These are phyloP conservation scores for Boletus tomentosulus DNA, from an alignment of 768 basidiomycete species.

Conservation along the genomic window DNA sequence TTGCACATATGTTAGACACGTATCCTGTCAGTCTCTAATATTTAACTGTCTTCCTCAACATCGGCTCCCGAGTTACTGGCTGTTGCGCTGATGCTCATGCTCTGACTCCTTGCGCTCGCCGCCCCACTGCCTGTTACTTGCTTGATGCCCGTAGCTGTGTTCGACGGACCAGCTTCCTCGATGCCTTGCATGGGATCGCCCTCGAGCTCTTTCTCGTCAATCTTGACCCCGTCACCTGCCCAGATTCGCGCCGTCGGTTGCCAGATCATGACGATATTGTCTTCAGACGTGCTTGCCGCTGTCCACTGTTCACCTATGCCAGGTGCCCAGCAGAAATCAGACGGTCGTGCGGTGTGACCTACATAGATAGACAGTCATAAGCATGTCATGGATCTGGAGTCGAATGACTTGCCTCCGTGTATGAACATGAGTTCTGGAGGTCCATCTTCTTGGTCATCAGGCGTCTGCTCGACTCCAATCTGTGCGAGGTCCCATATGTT, in stretches of 20 bases:
- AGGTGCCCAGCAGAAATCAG: constrained; percentile 96
- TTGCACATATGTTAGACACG: constrained; percentile 9
- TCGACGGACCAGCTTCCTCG: constrained; percentile 38
- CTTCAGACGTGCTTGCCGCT: constrained; percentile 84
- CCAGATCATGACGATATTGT: constrained; percentile 98
- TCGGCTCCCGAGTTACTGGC: constrained; percentile 50
- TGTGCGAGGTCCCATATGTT: constrained; percentile 92
- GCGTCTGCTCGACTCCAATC: constrained; percentile 94
- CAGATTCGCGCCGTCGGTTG: constrained; percentile 93
- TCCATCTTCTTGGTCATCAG: constrained; percentile 97
- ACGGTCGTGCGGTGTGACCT: constrained; percentile 87
- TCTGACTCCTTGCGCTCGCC: constrained; percentile 49
- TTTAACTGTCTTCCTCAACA: constrained; percentile 32
- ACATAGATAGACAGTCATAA: not conserved
- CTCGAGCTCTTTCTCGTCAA: constrained; percentile 85
- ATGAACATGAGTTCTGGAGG: constrained; percentile 95
- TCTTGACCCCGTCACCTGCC: constrained; percentile 83
- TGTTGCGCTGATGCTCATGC: constrained; percentile 56
- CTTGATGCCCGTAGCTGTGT: constrained; percentile 13
- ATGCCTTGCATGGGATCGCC: constrained; percentile 74
- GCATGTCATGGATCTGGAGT: not conserved
- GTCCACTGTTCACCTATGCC: constrained; percentile 81
- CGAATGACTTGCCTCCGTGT: constrained; percentile 70
- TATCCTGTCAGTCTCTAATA: constrained; percentile 4
- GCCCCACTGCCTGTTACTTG: constrained; percentile 25